Conservation (phyloP, 2,329 filamentous ascomycete genomes). For the Leptographium flavum region DNA sequence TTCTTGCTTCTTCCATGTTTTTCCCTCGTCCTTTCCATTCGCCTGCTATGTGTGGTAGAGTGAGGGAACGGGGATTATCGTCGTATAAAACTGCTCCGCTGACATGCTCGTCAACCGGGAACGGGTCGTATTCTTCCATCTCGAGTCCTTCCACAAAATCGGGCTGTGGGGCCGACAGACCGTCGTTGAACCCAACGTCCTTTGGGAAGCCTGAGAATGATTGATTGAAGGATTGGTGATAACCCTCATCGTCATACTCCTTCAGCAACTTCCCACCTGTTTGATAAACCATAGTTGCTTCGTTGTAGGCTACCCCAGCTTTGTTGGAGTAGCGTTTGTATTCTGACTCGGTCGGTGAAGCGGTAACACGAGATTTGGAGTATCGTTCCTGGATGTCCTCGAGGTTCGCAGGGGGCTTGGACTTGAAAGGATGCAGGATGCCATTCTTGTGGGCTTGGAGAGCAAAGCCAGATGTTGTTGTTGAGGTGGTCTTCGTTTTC, state of each 20-base stretch:
- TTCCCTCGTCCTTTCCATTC: slow-evolving; percentile 12
- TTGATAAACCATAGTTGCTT: background rate
- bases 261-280: background rate
- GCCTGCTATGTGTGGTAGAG: slow-evolving; percentile 16
- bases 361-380: background rate
- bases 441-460: background rate
- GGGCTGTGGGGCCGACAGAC: background rate
- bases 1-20: slow-evolving; percentile 8
- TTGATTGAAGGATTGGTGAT: background rate
- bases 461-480: background rate
- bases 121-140: background rate
- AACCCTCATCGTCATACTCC: background rate
- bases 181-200: background rate
- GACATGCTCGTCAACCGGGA: background rate
- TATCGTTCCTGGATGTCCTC: background rate
- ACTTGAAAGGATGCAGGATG: background rate
- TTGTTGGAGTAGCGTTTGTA: background rate
- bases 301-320: background rate
- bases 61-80: slow-evolving; percentile 10
- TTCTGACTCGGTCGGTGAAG: background rate
- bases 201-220: background rate
- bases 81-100: slow-evolving; percentile 11
- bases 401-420: background rate
- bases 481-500: background rate
- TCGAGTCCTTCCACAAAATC: background rate